Evolutionary conservation across 352 stramenopile genomes (phyloP), one percentile per base, ranked within the genome.

Genomic region (Globisporangium emineosum): DNA sequence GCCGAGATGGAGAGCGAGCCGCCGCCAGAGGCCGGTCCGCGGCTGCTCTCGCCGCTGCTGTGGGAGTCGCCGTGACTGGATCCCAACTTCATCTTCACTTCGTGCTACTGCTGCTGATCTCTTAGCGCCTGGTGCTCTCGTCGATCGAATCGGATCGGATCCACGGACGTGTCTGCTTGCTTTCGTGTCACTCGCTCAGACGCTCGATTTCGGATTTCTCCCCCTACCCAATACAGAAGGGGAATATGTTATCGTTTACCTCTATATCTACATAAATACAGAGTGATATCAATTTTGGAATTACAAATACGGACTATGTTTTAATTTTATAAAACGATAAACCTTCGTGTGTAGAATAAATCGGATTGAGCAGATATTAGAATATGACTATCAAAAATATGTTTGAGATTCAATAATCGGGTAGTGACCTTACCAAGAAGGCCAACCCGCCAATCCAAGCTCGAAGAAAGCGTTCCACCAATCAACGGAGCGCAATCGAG

Each of bases 1-100:
- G 83, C 90, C n/a, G 85, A 89, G 60, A 95, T 86, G 30, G 82
- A 78, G 30, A 83, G 70, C 33, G 74, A 65, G 32, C 71, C 61
- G 69, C 72, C 81, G 57, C 29, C 40, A 23, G 58, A 69, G 7
- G 30, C 63, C 63, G 65, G 66, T 10, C 70, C 61, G 42, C 72
- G 68, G 17, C 76, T 66, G 29, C 80, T 71, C 10, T 77, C 77
- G 42, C 77, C 58, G 21, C 70, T 79, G 60, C 71, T 69, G 70
- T 81, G 82, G 50, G 65, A 77, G 60, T 88, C 81, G 19, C 63
- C 55, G 66, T 90, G 77, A 53, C 68, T 76, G 59, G 69, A 72
- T 40, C 77, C 74, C 66, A 89, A 67, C 68, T 89, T 91, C 80
- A 89, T 88, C 57, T 33, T 30, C 23, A 9, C 3, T 40, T 58